Evolutionary conservation across 441 rosid species (phyloP).

Genomic region (Aleurites moluccanus): DNA sequence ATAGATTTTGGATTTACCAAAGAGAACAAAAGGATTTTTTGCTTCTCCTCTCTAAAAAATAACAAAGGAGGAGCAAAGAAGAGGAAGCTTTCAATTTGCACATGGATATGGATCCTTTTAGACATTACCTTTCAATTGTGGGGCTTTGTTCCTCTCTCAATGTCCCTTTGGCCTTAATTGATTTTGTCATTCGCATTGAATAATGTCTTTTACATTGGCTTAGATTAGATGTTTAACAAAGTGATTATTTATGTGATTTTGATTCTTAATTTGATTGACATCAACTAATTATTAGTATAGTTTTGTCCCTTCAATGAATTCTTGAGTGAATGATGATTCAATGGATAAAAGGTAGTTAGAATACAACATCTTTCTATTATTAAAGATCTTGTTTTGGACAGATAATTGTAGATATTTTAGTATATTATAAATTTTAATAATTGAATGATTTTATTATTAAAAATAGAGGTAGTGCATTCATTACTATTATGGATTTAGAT

Average conservation of each 20-base stretch:
- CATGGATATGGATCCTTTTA: not conserved
- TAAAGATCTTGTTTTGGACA: too few species aligned
- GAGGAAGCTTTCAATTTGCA: too few species aligned
- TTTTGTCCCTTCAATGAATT: not conserved
- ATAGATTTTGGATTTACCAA: too few species aligned
- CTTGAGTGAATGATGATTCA: not conserved
- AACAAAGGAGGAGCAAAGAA: too few species aligned
- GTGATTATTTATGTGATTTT: not conserved
- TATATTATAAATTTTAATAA: too few species aligned
- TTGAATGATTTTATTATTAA: too few species aligned
- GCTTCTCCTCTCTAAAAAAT: too few species aligned
- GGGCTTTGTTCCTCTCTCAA: not conserved
- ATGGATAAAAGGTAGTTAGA: not conserved
- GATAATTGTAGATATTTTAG: too few species aligned
- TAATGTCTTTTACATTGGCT: not conserved
- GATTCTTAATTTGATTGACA: not conserved
- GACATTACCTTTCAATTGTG: not conserved
- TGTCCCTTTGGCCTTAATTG: not conserved
- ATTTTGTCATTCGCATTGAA: not conserved
- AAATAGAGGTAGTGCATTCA: too few species aligned
- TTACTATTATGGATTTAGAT: too few species aligned
- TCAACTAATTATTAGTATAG: not conserved
- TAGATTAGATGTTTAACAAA: not conserved
- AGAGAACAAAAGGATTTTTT: too few species aligned
- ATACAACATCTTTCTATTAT: not conserved